Evolutionary conservation across 495 filamentous ascomycete genomes (phyloP).

Genomic region (Penicillium tannophilum): DNA sequence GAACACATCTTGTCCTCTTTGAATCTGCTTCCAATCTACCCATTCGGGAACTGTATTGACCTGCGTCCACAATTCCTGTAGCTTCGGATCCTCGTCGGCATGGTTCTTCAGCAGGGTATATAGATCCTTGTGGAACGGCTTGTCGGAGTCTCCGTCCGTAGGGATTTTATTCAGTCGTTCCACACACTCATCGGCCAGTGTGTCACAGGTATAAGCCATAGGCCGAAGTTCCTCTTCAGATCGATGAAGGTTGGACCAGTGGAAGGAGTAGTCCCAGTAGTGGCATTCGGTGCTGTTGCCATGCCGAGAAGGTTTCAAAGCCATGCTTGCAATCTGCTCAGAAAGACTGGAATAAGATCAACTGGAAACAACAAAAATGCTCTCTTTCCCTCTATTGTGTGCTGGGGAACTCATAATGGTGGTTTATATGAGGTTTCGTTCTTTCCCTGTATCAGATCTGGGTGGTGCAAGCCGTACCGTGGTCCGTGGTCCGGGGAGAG

Average conservation of each 20-base stretch:
- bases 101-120: slow-evolving; percentile 64
- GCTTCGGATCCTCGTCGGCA: slow-evolving; percentile 54
- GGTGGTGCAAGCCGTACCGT: not conserved
- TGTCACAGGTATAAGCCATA: slow-evolving; percentile 67
- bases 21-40: slow-evolving; percentile 83
- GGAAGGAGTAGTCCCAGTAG: slow-evolving; percentile 70
- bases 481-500: slow-evolving; percentile 29
- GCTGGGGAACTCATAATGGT: not conserved
- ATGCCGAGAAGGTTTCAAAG: slow-evolving; percentile 16
- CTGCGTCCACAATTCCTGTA: slow-evolving; percentile 65
- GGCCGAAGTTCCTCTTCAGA: slow-evolving; percentile 61
- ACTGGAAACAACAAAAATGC: not conserved
- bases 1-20: slow-evolving; percentile 61
- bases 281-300: slow-evolving; percentile 32
- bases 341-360: not conserved
- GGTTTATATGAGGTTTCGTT: not conserved
- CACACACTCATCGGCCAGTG: slow-evolving; percentile 65
- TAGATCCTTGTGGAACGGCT: slow-evolving; percentile 53
- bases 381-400: not conserved
- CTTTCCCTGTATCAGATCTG: not conserved
- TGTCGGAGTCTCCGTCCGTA: slow-evolving; percentile 27
- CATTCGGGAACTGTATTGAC: slow-evolving; percentile 71
- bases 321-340: slow-evolving; percentile 13
- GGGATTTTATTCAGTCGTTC: slow-evolving; percentile 60
- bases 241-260: slow-evolving; percentile 67